A percentile compares a stretch with the other conserved stretches of the same genome.
Evolutionary conservation across 306 rosid species (phyloP).

Genomic region (Vigna radiata): DNA sequence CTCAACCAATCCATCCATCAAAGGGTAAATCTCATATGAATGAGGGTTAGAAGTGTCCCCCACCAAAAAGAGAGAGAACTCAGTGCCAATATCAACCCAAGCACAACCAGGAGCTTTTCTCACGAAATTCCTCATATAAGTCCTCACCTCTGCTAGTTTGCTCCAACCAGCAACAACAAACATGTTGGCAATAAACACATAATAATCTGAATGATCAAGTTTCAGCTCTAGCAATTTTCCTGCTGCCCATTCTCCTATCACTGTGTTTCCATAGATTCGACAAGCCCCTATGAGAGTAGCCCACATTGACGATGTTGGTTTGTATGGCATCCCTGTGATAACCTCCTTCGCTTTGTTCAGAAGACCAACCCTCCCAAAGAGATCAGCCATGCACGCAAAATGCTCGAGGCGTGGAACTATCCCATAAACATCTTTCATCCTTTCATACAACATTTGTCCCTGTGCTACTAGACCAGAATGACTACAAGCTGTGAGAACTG

Average conservation of each 20-base stretch:
- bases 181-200: constrained; percentile 90
- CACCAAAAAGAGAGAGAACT: constrained; percentile 65
- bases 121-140: constrained; percentile 82
- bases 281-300: constrained; percentile 87
- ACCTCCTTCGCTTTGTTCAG: constrained; percentile 65
- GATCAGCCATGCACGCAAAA: constrained; percentile 85
- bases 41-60: constrained; percentile 70
- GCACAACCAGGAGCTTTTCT: constrained; percentile 80
- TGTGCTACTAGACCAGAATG: constrained; percentile 78
- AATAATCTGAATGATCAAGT: constrained; percentile 78
- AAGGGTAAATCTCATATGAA: constrained; percentile 51
- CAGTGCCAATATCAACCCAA: constrained; percentile 74
- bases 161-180: constrained; percentile 89
- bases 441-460: constrained; percentile 63
- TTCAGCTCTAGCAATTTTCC: constrained; percentile 79
- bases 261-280: constrained; percentile 66
- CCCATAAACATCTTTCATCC: constrained; percentile 63
- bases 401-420: constrained; percentile 72
- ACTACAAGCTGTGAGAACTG: constrained; percentile 83
- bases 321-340: constrained; percentile 76
- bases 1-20: constrained; percentile 74
- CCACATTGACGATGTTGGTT: constrained; percentile 95
- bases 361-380: constrained; percentile 90
- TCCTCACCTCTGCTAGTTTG: constrained; percentile 73
- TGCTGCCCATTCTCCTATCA: constrained; percentile 88